Percentiles rank a stretch among this genome's conserved stretches.
phyloP scores from a whole-genome alignment of 345 rosid genomes.

The Sisymbrium altissimum region DNA sequence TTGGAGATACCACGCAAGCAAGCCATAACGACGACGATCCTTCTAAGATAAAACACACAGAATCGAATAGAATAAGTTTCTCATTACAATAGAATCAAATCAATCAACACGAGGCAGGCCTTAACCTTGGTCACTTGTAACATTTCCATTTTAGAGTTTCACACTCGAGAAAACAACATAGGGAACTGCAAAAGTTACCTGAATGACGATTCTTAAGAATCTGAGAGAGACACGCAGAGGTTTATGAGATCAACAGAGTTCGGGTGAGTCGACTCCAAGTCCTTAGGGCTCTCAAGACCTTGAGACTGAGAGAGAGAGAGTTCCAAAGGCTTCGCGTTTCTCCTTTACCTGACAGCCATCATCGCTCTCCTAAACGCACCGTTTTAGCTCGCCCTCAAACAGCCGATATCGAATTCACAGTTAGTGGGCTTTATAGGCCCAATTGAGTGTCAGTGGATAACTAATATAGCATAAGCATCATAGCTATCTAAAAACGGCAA shows the following conservation, averaged over 20 bases:
- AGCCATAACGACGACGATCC: constrained; percentile 35
- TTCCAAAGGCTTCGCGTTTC: not conserved
- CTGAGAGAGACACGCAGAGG: not conserved
- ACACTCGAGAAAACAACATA: too few relatives aligned
- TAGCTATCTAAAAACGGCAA: constrained; percentile 4
- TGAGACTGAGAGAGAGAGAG: constrained; percentile 13
- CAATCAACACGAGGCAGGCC: too few relatives aligned
- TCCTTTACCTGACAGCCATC: too few relatives aligned
- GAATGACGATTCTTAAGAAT: not conserved
- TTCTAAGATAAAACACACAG: too few relatives aligned
- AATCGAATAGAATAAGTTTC: not conserved
- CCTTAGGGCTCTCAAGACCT: constrained; percentile 12
- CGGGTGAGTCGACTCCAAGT: constrained; percentile 22
- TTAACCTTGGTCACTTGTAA: too few relatives aligned
- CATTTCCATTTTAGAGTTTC: not conserved
- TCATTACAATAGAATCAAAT: not conserved
- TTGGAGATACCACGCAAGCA: constrained; percentile 33
- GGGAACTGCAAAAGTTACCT: not conserved
- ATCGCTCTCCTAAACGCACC: not conserved
- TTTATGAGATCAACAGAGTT: not conserved
- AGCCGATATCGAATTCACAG: not conserved
- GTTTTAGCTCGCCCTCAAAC: not conserved
- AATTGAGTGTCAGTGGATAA: not conserved
- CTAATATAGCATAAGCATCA: not conserved
- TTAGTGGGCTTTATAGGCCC: not conserved